Evolutionary conservation across 2,329 filamentous ascomycete genomes (phyloP), one percentile per base, ranked within the genome.

Genomic region (Neofusicoccum sp.): DNA sequence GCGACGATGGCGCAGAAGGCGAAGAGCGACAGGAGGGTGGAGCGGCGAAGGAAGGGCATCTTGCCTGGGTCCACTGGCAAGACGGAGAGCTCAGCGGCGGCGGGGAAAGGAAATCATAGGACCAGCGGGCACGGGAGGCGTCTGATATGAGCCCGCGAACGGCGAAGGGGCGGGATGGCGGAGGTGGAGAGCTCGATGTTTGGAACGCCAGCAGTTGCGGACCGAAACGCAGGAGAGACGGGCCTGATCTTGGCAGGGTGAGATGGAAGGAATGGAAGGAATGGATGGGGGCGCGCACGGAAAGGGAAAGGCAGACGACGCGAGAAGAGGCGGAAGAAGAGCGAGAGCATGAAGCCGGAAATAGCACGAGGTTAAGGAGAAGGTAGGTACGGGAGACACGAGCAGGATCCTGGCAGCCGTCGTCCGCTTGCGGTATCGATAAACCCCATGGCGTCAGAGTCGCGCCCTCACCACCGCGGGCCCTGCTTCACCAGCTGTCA

Each of bases 41-140:
- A 69, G 59, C 74, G 73, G 45, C 74, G 74, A 34, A 71, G 44
- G 61, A 71, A 49, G 47, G 68, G 68, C 64, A 68, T 71, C 71
- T 74, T 75, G 58, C 47, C 64, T 37, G 28, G 61, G 45, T 58
- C 60, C 41, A 50, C 58, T 50, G 45, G 45, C 47, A 39, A 61
- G 44, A 22, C 6, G 28, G 28, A 29, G 44, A 11, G 28, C n/a
- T 31, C 11, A 33, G 16, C 4, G 16, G 8, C 3, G n/a, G 5
- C 3, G 11, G 48, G 16, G 11, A 44, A 9, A 28, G 36, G 28
- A 41, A 44, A 61, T 12, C 59, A 61, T 61, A 31, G 34, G 45
- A 39, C 36, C 34, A 28, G 9, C 22, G 34, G 36, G n/a, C 34
- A 39, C 49, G 36, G n/a, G 29, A 22, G 31, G 28, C 36, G 47